Evolutionary conservation across 208 protist genomes (phyloP).

Genomic region (Tritrichomonas musculus): DNA sequence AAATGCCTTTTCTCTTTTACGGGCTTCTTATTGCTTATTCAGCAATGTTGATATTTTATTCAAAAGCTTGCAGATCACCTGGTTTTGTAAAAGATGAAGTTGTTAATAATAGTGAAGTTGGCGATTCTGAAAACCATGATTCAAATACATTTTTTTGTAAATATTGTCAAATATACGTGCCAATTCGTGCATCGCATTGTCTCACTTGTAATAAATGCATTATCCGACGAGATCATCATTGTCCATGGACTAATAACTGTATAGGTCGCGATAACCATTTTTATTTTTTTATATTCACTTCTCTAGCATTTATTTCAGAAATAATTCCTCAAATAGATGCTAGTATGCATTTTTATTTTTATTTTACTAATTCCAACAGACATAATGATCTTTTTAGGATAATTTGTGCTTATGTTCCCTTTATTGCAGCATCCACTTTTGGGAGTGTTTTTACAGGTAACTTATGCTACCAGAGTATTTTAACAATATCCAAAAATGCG

Average conservation of each 20-base stretch:
- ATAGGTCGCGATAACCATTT: constrained; percentile 1
- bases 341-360: too few species aligned
- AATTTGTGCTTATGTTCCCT: neutral
- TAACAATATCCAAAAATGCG: neutral
- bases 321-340: too few species aligned
- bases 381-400: neutral
- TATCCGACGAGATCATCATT: neutral
- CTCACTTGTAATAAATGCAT: neutral
- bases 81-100: too few species aligned
- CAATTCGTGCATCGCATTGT: neutral
- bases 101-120: too few species aligned
- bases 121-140: too few species aligned
- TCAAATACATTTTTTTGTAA: neutral
- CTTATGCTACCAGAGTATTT: too few species aligned
- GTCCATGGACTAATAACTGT: constrained; percentile 2
- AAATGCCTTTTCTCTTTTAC: too few species aligned
- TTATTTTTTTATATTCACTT: neutral
- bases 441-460: neutral
- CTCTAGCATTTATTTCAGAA: neutral
- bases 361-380: neutral
- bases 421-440: neutral
- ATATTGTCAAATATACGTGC: neutral
- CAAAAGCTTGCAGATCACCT: too few species aligned
- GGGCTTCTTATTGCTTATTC: too few species aligned
- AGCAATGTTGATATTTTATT: too few species aligned